These are phyloP conservation scores for Spiromastix sp. DNA, from an alignment of 2,329 filamentous ascomycete genomes.

Conservation along the genomic window DNA sequence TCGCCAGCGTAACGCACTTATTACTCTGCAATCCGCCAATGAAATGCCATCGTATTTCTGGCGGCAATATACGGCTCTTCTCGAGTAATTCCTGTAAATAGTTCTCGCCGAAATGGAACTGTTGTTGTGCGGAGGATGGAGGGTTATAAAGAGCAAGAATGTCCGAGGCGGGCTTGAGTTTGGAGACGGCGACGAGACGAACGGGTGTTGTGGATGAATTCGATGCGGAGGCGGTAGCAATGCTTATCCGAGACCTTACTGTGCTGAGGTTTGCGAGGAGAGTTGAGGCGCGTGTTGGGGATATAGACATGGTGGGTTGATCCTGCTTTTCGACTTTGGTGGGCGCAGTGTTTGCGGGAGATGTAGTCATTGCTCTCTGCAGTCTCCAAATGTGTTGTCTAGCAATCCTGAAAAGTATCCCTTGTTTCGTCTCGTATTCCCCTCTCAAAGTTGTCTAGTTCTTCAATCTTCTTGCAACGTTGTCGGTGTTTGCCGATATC, in stretches of 20 bases:
- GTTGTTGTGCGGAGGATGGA: conserved; percentile 43
- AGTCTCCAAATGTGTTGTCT: too few relatives aligned
- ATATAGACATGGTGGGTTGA: conserved; percentile 3
- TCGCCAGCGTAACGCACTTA: conserved; percentile 78
- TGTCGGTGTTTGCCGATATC: too few relatives aligned
- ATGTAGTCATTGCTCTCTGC: neutral
- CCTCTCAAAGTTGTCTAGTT: too few relatives aligned
- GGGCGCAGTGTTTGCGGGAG: neutral
- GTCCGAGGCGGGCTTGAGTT: conserved; percentile 87
- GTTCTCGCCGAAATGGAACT: conserved; percentile 89
- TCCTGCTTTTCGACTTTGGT: neutral
- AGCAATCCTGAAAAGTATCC: too few relatives aligned
- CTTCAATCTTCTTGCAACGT: too few relatives aligned
- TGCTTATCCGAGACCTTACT: conserved; percentile 49
- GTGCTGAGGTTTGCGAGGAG: conserved; percentile 53
- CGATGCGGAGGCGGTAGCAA: conserved; percentile 35
- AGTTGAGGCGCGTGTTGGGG: conserved; percentile 44
- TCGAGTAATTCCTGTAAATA: conserved; percentile 83
- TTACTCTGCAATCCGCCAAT: conserved; percentile 91
- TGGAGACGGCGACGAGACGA: conserved; percentile 87
- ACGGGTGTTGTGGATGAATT: conserved; percentile 15
- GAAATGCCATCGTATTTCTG: conserved; percentile 79
- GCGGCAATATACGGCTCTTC: conserved; percentile 71
- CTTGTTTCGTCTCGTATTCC: too few relatives aligned
- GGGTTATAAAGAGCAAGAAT: conserved; percentile 69